These are phyloP conservation scores for Lanzia echinophila DNA, from an alignment of 2,329 filamentous ascomycete genomes.

Conservation along the genomic window DNA sequence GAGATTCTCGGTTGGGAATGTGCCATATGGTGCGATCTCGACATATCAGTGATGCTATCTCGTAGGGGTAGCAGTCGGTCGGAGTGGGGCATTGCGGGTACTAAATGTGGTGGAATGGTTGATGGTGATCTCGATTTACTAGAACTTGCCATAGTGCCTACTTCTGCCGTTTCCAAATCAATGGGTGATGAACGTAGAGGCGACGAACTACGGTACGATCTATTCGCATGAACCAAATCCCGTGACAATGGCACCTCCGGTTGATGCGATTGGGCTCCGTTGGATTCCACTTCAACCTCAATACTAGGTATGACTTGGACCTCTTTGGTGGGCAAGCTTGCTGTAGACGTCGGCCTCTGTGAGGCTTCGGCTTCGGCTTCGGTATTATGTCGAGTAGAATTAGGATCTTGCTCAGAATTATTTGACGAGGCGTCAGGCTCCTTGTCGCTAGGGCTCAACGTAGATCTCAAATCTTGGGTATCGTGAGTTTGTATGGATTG, in stretches of 20 bases:
- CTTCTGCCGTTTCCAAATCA: neutral
- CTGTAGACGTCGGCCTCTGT: neutral
- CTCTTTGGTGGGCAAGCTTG: neutral
- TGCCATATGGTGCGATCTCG: neutral
- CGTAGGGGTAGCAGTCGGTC: conserved; percentile 2
- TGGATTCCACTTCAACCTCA: neutral
- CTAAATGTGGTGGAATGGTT: neutral
- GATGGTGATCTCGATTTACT: conserved; percentile 8
- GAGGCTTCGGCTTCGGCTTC: neutral
- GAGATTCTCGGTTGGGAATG: conserved; percentile 3
- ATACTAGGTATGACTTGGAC: neutral
- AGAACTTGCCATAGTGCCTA: neutral
- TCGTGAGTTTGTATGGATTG: neutral
- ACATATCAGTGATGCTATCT: neutral
- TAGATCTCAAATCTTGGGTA: neutral
- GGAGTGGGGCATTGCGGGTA: neutral
- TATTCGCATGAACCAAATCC: neutral
- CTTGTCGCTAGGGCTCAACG: too few species aligned
- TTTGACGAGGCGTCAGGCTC: too few species aligned
- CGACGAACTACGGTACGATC: neutral
- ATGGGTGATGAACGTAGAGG: neutral
- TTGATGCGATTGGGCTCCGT: neutral
- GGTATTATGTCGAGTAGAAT: too few species aligned
- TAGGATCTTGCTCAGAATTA: too few species aligned
- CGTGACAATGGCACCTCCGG: neutral